Conservation (phyloP, 1,284 basidiomycete species). For the Trichosporon sp. region DNA sequence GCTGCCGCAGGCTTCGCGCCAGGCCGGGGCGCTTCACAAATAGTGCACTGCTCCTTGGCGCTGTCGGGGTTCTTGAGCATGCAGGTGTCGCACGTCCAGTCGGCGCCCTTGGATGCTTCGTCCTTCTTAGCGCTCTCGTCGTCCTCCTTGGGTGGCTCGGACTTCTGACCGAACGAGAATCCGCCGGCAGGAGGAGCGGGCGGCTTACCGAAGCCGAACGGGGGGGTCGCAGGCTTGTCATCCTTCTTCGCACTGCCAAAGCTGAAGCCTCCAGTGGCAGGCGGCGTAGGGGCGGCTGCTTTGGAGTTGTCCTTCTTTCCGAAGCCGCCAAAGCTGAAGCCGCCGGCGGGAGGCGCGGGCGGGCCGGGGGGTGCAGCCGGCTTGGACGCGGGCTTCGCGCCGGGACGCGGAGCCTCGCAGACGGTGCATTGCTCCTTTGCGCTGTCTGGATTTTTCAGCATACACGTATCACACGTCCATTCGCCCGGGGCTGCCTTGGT, state of each 20-base stretch:
- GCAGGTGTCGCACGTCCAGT: conserved; percentile 54
- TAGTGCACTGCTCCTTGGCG: conserved; percentile 52
- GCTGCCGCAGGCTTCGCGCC: conserved; percentile 7
- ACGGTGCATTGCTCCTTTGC: conserved; percentile 53
- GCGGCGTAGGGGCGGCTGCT: background rate
- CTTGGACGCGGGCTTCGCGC: conserved; percentile 7
- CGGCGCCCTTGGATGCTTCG: background rate
- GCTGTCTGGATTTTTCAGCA: conserved; percentile 50
- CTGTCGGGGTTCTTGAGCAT: conserved; percentile 51
- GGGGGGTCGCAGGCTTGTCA: background rate
- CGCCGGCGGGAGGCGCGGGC: conserved; percentile 10
- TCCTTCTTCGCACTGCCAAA: conserved; percentile 6
- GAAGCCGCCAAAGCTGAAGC: conserved; percentile 14
- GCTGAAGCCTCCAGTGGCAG: conserved; percentile 3
- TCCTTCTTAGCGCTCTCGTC: background rate
- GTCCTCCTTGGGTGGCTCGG: conserved; percentile 40
- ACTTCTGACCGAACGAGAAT: conserved; percentile 41
- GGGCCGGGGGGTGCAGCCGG: background rate
- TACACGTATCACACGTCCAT: conserved; percentile 54
- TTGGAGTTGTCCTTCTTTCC: background rate
- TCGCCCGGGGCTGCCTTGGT: conserved; percentile 6
- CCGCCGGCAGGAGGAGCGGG: background rate
- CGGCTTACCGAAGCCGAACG: conserved; percentile 5
- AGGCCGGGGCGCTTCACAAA: conserved; percentile 53
- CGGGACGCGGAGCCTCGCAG: conserved; percentile 51